These are phyloP conservation scores for Raphanus raphanistrum DNA, from an alignment of 345 rosid species.

Conservation along the genomic window DNA sequence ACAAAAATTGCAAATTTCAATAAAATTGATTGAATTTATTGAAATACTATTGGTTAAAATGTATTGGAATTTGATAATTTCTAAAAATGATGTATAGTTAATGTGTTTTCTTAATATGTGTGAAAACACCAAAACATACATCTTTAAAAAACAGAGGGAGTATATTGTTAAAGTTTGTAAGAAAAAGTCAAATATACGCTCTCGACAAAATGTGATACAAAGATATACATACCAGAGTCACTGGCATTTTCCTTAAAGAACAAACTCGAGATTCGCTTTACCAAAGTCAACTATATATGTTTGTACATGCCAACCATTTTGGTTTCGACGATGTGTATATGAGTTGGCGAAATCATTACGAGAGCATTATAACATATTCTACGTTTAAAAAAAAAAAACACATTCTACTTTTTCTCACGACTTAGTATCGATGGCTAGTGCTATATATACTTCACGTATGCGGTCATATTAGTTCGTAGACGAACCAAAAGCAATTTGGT, in stretches of 20 bases:
- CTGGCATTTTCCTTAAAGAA: constrained; percentile 4
- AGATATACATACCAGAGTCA: constrained; percentile 3
- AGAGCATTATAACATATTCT: neutral
- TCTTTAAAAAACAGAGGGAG: no score
- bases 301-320: constrained; percentile 12
- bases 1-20: no score
- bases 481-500: neutral
- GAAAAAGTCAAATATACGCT: constrained; percentile 33
- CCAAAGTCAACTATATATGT: constrained; percentile 30
- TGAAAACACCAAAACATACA: no score
- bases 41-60: no score
- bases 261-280: constrained; percentile 22
- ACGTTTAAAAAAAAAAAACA: neutral
- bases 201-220: constrained; percentile 4
- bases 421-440: neutral
- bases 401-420: neutral
- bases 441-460: neutral
- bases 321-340: constrained; percentile 6
- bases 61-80: no score
- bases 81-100: no score
- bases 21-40: no score
- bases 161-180: neutral
- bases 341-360: constrained; percentile 23
- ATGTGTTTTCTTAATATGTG: no score
- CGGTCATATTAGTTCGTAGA: neutral